Evolutionary conservation across 2,329 filamentous ascomycete genomes (phyloP).

Genomic region (Trichoderma hamatum): DNA sequence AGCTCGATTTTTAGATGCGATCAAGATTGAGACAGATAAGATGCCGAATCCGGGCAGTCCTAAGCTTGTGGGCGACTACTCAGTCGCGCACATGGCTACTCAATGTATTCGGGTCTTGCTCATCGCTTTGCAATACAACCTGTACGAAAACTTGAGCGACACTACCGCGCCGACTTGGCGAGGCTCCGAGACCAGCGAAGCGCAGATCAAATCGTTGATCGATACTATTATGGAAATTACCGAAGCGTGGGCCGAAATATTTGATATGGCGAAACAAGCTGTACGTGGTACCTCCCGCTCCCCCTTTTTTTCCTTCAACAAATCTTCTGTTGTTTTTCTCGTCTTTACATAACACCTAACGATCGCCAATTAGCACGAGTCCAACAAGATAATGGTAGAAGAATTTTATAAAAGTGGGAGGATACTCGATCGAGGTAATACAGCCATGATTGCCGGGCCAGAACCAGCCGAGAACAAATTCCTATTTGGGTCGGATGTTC

Average conservation of each 20-base stretch:
- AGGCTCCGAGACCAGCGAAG: slow-evolving; percentile 38
- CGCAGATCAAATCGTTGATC: slow-evolving; percentile 40
- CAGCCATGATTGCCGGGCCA: slow-evolving; percentile 23
- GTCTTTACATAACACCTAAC: background rate
- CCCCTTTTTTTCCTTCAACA: no score
- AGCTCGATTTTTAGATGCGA: slow-evolving; percentile 42
- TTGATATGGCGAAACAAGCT: slow-evolving; percentile 36
- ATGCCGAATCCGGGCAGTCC: slow-evolving; percentile 34
- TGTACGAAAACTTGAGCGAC: slow-evolving; percentile 42
- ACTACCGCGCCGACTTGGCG: slow-evolving; percentile 45
- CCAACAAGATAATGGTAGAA: slow-evolving; percentile 37
- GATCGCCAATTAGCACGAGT: slow-evolving; percentile 33
- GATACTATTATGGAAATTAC: slow-evolving; percentile 41
- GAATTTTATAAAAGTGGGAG: slow-evolving; percentile 40
- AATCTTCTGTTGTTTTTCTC: background rate
- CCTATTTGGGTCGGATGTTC: slow-evolving; percentile 5
- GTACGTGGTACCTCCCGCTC: slow-evolving; percentile 30
- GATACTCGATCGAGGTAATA: slow-evolving; percentile 33
- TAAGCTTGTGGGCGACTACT: slow-evolving; percentile 38
- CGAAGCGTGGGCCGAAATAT: slow-evolving; percentile 39
- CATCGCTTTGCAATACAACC: slow-evolving; percentile 41
- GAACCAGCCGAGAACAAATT: slow-evolving; percentile 28
- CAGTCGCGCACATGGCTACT: slow-evolving; percentile 39
- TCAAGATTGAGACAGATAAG: slow-evolving; percentile 37
- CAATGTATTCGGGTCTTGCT: slow-evolving; percentile 41